These are phyloP conservation scores for Salix purpurea DNA, from an alignment of 345 rosid species.

Conservation along the genomic window DNA sequence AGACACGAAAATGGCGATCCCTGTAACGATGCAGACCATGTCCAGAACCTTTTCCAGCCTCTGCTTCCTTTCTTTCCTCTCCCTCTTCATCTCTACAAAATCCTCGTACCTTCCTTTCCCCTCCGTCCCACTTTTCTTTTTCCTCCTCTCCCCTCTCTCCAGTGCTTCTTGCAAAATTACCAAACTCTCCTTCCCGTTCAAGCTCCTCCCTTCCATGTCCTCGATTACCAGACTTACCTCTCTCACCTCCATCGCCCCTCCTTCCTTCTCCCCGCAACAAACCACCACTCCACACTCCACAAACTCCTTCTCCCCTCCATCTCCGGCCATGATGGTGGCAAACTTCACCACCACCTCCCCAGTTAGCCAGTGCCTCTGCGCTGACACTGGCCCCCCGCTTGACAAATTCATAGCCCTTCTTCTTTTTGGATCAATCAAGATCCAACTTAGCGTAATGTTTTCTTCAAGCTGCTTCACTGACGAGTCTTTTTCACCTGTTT, in stretches of 20 bases:
- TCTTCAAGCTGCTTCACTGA: constrained; percentile 52
- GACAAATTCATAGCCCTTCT: constrained; percentile 60
- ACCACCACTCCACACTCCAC: constrained; percentile 44
- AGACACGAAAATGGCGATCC: constrained; percentile 40
- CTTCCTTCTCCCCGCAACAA: constrained; percentile 47
- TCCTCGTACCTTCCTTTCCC: constrained; percentile 39
- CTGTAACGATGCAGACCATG: constrained; percentile 20
- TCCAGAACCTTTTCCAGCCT: constrained; percentile 32
- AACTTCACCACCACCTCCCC: constrained; percentile 55
- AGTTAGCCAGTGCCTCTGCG: constrained; percentile 64
- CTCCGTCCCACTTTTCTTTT: constrained; percentile 10
- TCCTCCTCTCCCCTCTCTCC: constrained; percentile 38
- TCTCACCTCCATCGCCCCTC: constrained; percentile 60
- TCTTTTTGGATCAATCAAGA: constrained; percentile 53
- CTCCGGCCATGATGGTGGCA: constrained; percentile 35
- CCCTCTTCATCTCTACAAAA: constrained; percentile 41
- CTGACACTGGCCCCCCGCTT: constrained; percentile 49
- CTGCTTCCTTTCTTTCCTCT: constrained; percentile 28
- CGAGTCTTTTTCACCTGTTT: constrained; percentile 19
- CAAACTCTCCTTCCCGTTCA: constrained; percentile 71
- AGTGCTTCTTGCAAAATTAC: constrained; percentile 45
- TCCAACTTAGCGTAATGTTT: constrained; percentile 57
- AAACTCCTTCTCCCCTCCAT: constrained; percentile 21
- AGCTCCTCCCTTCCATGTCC: constrained; percentile 68
- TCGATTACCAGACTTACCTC: constrained; percentile 63